A percentile compares a stretch with the other conserved stretches of the same genome.
phyloP scores from a whole-genome alignment of 2,329 filamentous ascomycete genomes.

The Trichoderma sp. region DNA sequence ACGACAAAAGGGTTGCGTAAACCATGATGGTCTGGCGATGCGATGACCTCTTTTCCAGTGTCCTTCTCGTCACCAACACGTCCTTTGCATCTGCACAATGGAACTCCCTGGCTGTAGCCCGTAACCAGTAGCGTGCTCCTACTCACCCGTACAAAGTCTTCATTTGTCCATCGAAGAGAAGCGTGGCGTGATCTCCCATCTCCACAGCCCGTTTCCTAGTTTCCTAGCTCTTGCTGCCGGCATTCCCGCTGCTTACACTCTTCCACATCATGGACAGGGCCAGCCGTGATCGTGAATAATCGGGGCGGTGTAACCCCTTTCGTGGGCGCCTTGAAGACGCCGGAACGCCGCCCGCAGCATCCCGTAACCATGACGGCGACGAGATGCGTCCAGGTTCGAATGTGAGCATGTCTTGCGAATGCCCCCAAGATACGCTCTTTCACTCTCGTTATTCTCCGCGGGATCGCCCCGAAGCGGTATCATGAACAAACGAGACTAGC shows the following conservation, averaged over 20 bases:
- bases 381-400: background rate
- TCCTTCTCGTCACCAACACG: background rate
- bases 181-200: constrained; percentile 21
- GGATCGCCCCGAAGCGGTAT: constrained; percentile 2
- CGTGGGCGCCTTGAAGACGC: background rate
- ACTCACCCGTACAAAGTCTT: background rate
- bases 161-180: background rate
- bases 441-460: background rate
- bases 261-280: background rate
- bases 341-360: background rate
- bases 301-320: constrained; percentile 19
- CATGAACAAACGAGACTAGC: background rate
- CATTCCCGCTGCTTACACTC: constrained; percentile 12
- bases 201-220: constrained; percentile 4
- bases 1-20: background rate
- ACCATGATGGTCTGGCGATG: background rate
- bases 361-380: background rate
- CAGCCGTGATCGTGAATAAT: constrained; percentile 4
- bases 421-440: background rate
- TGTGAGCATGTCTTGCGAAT: background rate
- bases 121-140: background rate
- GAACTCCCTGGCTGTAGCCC: background rate
- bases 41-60: background rate
- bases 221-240: constrained; percentile 1
- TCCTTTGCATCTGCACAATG: background rate